A percentile compares a stretch with the other conserved stretches of the same genome.
phyloP scores from a whole-genome alignment of 2,329 filamentous ascomycete species.

The Colletotrichum musae region DNA sequence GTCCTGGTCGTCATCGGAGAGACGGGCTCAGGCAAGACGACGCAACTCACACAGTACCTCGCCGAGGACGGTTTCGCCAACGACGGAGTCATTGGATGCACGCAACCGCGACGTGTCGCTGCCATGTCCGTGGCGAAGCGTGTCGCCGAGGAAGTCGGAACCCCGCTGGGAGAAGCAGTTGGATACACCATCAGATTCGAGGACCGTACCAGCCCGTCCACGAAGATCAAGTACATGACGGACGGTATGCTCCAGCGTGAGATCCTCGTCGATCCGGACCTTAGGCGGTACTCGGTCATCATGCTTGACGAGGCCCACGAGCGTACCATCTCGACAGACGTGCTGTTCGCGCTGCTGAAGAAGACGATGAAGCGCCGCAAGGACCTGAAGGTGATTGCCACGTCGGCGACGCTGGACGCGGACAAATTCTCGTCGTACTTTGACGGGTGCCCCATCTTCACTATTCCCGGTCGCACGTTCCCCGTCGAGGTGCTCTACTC shows the following conservation, averaged over 20 bases:
- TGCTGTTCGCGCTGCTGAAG: constrained; percentile 93
- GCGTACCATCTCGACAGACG: constrained; percentile 94
- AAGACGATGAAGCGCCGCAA: constrained; percentile 89
- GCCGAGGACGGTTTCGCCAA: constrained; percentile 93
- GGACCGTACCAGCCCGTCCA: constrained; percentile 88
- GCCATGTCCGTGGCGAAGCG: constrained; percentile 98
- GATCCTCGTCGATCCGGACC: constrained; percentile 90
- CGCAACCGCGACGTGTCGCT: constrained; percentile 95
- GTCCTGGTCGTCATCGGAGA: constrained; percentile 97
- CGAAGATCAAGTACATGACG: constrained; percentile 99
- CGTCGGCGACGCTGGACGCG: constrained; percentile 94
- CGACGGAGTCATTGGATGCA: constrained; percentile 92
- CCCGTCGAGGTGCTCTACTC: constrained; percentile 98
- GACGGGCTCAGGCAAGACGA: constrained; percentile 97
- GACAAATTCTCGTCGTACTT: constrained; percentile 99
- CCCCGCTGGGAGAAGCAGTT: constrained; percentile 89
- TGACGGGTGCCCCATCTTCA: constrained; percentile 95
- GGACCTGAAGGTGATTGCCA: constrained; percentile 95
- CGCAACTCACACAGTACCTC: constrained; percentile 94
- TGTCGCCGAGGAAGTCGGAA: constrained; percentile 96
- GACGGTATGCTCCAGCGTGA: constrained; percentile 98
- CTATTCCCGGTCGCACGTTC: constrained; percentile 94
- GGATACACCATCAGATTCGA: constrained; percentile 99
- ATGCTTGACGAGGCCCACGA: constrained; percentile 99
- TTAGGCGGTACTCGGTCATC: constrained; percentile 93